phyloP scores from a whole-genome alignment of 2,329 filamentous ascomycete species.

The Trichoderma endophyticum region DNA sequence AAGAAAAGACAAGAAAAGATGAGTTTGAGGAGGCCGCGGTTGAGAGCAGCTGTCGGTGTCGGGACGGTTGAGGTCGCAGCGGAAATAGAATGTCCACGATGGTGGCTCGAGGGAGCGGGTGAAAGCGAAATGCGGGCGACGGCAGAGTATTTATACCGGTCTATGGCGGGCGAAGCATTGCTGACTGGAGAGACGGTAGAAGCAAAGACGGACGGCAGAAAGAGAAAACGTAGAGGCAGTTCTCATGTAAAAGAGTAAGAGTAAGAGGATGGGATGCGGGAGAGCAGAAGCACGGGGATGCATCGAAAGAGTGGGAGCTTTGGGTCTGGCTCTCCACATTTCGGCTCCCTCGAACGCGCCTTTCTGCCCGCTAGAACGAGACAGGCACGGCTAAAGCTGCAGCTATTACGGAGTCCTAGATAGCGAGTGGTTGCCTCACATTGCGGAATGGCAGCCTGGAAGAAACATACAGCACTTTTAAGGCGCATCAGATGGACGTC shows the following conservation, averaged over 20 bases:
- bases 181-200: neutral
- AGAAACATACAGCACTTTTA: neutral
- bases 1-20: neutral
- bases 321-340: neutral
- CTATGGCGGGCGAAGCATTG: slow-evolving; percentile 16
- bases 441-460: neutral
- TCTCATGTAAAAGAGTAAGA: neutral
- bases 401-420: neutral
- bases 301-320: neutral
- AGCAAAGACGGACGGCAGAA: neutral
- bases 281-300: neutral
- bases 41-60: neutral
- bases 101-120: neutral
- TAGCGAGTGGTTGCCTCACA: neutral
- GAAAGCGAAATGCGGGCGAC: neutral
- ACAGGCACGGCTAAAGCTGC: neutral
- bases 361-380: slow-evolving; percentile 1
- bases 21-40: neutral
- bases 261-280: neutral
- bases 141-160: neutral
- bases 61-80: neutral
- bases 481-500: neutral
- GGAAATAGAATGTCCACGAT: neutral
- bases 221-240: neutral
- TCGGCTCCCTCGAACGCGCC: slow-evolving; percentile 13